Base-by-base conservation (phyloP, 805 yeast genomes). In the Candida loeiensis region DNA sequence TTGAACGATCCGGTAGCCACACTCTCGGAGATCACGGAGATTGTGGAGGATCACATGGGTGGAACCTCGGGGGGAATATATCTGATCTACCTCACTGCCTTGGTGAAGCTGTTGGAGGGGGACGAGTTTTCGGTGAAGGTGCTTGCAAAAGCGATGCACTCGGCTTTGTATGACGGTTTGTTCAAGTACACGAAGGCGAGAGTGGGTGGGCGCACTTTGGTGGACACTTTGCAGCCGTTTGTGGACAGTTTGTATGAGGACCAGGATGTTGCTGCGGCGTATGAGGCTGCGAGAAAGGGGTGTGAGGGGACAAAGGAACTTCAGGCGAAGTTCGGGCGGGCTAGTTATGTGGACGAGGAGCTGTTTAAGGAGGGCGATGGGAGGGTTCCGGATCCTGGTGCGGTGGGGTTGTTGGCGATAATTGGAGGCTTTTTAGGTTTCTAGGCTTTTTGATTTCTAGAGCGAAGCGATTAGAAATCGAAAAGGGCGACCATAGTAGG, bases 41-140 rank as follows among this genome's bases (percentile, higher is more conserved):
- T 84, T 15, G 88, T 90, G 25, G 97, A 90, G 58, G 79, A 79
- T 41, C 79, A 79, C n/a, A 91, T 91, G 97, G 98, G 97, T 39
- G 98, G 98, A 37, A 91, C 98, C 0, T 85, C 95, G 1, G 98
- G 98, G 39, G 97, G 96, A 1, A 63, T 90, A 27, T 90, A 90
- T 61, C 85, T 95, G 2, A 91, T 90, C 41, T 86, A 71, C 63
- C 69, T 91, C 45, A 79, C 95, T 25, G 87, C 95, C 1, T 72
- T 90, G 45, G 83, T 86, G 1, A 66, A 72, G 43, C 53, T 70
- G 34, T 54, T 77, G 36, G 66, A 68, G 45, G 35, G 40, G 20
- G 69, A 73, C 26, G 61, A 80, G 20, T 39, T 59, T 20, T 50
- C 47, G 21, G 47, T 58, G 15, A 32, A 56, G 7, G 47, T 58